Evolutionary conservation across 2,329 filamentous ascomycete genomes (phyloP).

Genomic region (Fusarium scirpi): DNA sequence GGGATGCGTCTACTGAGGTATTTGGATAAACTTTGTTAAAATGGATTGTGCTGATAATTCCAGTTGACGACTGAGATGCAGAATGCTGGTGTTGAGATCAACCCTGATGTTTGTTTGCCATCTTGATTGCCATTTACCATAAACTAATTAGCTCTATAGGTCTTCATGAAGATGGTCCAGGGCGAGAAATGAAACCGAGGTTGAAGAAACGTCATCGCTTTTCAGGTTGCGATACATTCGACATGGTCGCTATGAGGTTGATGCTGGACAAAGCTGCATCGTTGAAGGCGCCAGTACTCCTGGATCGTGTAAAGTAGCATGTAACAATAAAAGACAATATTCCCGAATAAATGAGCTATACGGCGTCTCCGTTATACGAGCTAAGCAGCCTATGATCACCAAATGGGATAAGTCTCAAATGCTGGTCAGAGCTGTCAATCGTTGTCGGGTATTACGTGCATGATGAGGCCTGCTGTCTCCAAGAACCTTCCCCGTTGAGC

Average conservation of each 20-base stretch:
- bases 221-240: rapidly evolving
- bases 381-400: no score
- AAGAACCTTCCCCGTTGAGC: background rate
- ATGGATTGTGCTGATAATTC: background rate
- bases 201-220: no score
- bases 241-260: background rate
- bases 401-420: background rate
- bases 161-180: constrained; percentile 36
- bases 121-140: no score
- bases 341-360: background rate
- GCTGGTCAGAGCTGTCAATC: background rate
- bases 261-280: no score
- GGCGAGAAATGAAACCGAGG: constrained; percentile 1
- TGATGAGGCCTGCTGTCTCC: background rate
- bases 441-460: background rate
- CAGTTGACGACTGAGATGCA: constrained; percentile 40
- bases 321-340: background rate
- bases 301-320: background rate
- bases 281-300: no score
- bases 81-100: constrained; percentile 40
- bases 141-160: constrained; percentile 14
- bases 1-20: constrained; percentile 38
- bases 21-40: rapidly evolving
- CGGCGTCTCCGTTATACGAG: no score
- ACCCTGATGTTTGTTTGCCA: constrained; percentile 26